Evolutionary conservation across 495 filamentous ascomycete species (phyloP), one percentile per base, ranked within the genome.

Genomic region (Penicillium cosmopolitanum): DNA sequence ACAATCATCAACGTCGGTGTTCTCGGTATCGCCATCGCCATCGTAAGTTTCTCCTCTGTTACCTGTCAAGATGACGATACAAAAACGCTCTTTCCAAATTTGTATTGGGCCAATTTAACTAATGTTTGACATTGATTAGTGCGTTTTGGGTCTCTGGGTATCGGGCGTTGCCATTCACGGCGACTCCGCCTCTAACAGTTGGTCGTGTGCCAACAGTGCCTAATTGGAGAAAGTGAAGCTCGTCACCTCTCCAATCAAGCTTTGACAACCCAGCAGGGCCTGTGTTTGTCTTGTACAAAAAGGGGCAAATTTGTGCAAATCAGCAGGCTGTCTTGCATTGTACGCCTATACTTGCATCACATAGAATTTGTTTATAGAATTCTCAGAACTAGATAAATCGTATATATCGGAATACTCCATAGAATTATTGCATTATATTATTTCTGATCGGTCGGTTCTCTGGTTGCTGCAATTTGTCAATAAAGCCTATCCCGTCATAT

Each of bases 101-200:
- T 38, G 13, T 2, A 52, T n/a, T 40, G 36, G 36, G 36, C 36
- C 28, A 4, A 31, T 31, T 31, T 8, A 9, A 31, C 28, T 31
- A 31, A 31, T 31, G 1, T 23, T 23, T 69, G 46, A 69, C 43
- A 19, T 38, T 19, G 1, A 43, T 2, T 18, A 77, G 77, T 77
- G 74, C 19, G 77, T 72, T 9, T 43, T 80, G 28, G 77, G 77
- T 36, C 68, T 80, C 0, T 80, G 69, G 36, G 67, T 74, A 1
- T 80, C 77, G 0, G 75, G 73, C 6, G 71, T 54, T 16, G 66
- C 75, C 0, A 78, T 79, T 19, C 63, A 75, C 57, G 53, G 67
- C 0, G 65, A 76, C 57, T 66, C 74, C 12, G 51, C 35, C 36
- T 58, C 55, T 6, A 50, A 50, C 18, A 68, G 63, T 44, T 79